Base-by-base conservation (phyloP, 176 grass and related monocot genomes). In the Bromus sterilis region DNA sequence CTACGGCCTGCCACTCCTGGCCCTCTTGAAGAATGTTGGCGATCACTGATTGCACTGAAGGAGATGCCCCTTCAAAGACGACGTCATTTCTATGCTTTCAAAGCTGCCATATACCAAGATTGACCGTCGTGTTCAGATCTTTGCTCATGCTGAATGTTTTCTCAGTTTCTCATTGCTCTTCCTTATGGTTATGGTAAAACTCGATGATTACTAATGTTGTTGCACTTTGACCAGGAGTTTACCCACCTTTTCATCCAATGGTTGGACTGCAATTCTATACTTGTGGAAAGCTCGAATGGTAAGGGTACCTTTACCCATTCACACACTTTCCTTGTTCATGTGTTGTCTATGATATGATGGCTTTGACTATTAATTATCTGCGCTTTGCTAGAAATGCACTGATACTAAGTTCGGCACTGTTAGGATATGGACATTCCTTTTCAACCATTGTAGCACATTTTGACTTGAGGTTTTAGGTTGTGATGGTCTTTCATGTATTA, bases 221-320 rank as follows among this genome's bases (percentile, higher is more conserved):
- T 76, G 33, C 20, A 12, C 23, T 72, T 72, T 7, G 65, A 76
- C 31, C 71, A 94, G 95, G 92, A 88, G 77, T 93, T 44, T 98
- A 98, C 78, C 81, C 92, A 89, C 77, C 84, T 40, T 86, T 94
- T 86, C 92, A 94, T 87, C 95, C 95, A 44, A 91, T 98, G 95
- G 73, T 83, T 36, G 95, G 92, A 59, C 59, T 94, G n/a, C 90
- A 98, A 69, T 89, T 93, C 58, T 98, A 91, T 85, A 88, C 88
- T 46, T 91, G 92, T 9, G 95, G 92, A 66, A 98, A 93, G 82
- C 88, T 98, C 67, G 90, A 98, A 78, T 95, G 95, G 92, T 98
- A 87, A 73, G 83, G 43, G 30, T 77, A 68, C 56, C 39, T 85
- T 78, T 88, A 56, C 57, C 63, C 65, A 44, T 75, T 75, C 21